These are phyloP conservation scores for Citrullus mucosospermus DNA, from an alignment of 306 rosid genomes.

Conservation along the genomic window DNA sequence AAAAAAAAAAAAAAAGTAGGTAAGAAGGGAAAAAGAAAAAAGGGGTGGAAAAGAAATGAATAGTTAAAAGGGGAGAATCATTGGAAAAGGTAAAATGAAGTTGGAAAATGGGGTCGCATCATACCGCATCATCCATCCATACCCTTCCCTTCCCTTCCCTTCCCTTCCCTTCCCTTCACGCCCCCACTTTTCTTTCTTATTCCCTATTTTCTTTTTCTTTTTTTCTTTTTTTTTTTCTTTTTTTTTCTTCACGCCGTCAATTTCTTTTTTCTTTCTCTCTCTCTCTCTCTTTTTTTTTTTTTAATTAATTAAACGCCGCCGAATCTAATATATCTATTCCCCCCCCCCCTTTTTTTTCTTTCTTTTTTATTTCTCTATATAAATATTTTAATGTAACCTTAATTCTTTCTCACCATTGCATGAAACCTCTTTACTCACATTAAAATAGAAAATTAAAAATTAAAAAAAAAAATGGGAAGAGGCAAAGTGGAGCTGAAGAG, in stretches of 20 bases:
- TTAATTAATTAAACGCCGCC: neutral
- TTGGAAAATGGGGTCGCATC: neutral
- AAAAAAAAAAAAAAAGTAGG: neutral
- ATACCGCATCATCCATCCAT: neutral
- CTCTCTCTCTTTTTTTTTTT: too few species aligned
- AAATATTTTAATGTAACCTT: neutral
- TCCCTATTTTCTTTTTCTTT: neutral
- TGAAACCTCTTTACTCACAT: neutral
- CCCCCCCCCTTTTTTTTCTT: neutral
- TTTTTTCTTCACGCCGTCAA: neutral
- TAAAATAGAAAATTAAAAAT: neutral
- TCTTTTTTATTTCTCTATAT: neutral
- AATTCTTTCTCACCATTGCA: neutral
- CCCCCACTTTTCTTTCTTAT: neutral
- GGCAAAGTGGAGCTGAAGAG: constrained; percentile 45
- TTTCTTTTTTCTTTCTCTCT: too few species aligned
- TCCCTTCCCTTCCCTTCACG: too few species aligned
- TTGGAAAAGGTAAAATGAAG: neutral
- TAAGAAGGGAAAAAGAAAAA: neutral
- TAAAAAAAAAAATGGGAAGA: constrained; percentile 28
- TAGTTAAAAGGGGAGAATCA: neutral
- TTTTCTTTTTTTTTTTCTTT: neutral
- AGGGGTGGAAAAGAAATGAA: neutral
- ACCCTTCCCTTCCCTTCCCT: neutral
- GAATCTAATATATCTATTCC: neutral